Conservation (phyloP, 257 asterid genomes). For the Striga asiatica region DNA sequence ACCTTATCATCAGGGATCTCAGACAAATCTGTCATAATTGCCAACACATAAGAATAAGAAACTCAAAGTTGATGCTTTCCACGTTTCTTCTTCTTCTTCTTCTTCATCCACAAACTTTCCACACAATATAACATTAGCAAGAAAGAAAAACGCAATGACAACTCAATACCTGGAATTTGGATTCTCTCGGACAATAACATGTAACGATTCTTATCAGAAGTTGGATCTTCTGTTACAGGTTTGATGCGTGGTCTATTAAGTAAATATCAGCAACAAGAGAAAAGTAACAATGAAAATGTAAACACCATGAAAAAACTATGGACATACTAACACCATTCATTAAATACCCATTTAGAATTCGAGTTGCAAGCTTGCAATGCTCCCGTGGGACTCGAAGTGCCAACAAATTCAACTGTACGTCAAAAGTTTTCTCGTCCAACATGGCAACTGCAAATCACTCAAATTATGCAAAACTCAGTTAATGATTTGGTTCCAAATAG, state of each 20-base stretch:
- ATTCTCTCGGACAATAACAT: constrained; percentile 70
- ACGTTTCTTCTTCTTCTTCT: no score
- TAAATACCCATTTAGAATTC: constrained; percentile 64
- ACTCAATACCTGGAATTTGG: constrained; percentile 42
- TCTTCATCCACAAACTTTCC: no score
- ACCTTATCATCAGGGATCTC: constrained; percentile 58
- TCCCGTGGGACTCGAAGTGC: constrained; percentile 74
- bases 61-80: no score
- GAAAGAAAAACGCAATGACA: not conserved
- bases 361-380: constrained; percentile 71
- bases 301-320: not conserved
- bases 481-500: not conserved
- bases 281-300: not conserved
- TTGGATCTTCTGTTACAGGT: constrained; percentile 79
- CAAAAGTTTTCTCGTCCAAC: constrained; percentile 57
- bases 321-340: not conserved
- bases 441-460: constrained; percentile 13
- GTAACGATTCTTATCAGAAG: constrained; percentile 46
- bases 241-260: constrained; percentile 77
- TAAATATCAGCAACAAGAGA: constrained; percentile 42
- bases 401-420: constrained; percentile 47
- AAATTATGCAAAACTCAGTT: not conserved
- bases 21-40: constrained; percentile 51
- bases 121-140: not conserved
- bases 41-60: not conserved